Evolutionary conservation across 257 asterid species (phyloP).

Genomic region (Mentha longifolia): DNA sequence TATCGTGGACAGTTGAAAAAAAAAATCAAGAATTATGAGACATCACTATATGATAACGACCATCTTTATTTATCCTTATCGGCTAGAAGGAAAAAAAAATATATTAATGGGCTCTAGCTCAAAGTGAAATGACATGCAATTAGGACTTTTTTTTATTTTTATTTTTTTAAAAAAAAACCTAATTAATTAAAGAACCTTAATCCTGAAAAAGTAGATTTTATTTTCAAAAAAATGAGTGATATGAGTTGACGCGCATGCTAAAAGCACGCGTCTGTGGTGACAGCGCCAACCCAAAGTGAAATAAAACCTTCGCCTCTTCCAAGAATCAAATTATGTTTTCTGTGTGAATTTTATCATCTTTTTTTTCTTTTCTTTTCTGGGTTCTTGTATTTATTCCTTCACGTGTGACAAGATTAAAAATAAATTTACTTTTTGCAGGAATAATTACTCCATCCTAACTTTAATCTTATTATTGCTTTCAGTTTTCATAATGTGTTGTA

Average conservation of each 20-base stretch:
- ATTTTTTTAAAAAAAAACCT: no score
- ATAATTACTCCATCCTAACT: conserved; percentile 32
- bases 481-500: neutral
- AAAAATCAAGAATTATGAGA: no score
- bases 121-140: neutral
- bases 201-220: no score
- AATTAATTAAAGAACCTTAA: neutral
- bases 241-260: conserved; percentile 45
- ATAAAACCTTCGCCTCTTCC: conserved; percentile 27
- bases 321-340: neutral
- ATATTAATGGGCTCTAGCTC: neutral
- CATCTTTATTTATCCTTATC: no score
- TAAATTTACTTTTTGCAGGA: conserved; percentile 25
- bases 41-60: no score
- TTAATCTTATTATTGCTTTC: conserved; percentile 18
- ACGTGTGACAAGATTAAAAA: conserved; percentile 32
- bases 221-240: conserved; percentile 8
- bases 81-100: no score
- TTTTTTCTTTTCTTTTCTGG: no score
- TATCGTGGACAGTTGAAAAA: no score
- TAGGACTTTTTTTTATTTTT: no score
- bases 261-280: conserved; percentile 48
- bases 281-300: conserved; percentile 43
- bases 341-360: no score
- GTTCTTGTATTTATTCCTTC: neutral